Evolutionary conservation across 106 monocot genomes (phyloP).

Genomic region (Allium fistulosum): DNA sequence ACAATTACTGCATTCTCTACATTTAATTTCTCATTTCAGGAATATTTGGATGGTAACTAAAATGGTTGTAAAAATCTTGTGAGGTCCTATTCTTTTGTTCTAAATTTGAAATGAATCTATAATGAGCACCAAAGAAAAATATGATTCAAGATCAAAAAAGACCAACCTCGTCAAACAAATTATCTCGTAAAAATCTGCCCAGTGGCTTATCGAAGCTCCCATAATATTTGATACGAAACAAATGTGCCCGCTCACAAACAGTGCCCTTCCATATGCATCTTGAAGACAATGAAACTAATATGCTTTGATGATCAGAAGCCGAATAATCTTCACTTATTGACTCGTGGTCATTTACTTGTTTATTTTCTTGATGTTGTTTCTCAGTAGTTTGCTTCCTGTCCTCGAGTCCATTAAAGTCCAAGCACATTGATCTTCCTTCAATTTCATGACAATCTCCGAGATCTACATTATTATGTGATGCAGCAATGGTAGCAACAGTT

Average conservation of each 20-base stretch:
- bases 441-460: constrained; percentile 5
- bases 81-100: no score
- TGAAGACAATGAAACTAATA: constrained; percentile 80
- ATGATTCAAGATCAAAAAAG: constrained; percentile 1
- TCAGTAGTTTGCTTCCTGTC: constrained; percentile 5
- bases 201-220: constrained; percentile 83
- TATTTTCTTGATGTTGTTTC: constrained; percentile 23
- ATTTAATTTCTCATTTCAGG: no score
- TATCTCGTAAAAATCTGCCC: constrained; percentile 78
- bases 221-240: constrained; percentile 92
- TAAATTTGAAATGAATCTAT: no score
- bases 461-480: constrained; percentile 3
- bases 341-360: constrained; percentile 7
- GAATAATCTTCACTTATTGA: constrained; percentile 39
- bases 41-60: no score
- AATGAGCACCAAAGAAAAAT: no score
- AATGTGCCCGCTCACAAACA: constrained; percentile 82
- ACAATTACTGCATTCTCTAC: no score
- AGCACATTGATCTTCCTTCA: constrained; percentile 5
- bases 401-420: neutral
- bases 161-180: constrained; percentile 81
- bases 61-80: no score
- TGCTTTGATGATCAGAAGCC: constrained; percentile 81
- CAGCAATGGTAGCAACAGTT: constrained; percentile 1
- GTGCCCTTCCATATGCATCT: constrained; percentile 93